Base-by-base conservation (phyloP, 805 yeast species). In the Spathaspora passalidarum region DNA sequence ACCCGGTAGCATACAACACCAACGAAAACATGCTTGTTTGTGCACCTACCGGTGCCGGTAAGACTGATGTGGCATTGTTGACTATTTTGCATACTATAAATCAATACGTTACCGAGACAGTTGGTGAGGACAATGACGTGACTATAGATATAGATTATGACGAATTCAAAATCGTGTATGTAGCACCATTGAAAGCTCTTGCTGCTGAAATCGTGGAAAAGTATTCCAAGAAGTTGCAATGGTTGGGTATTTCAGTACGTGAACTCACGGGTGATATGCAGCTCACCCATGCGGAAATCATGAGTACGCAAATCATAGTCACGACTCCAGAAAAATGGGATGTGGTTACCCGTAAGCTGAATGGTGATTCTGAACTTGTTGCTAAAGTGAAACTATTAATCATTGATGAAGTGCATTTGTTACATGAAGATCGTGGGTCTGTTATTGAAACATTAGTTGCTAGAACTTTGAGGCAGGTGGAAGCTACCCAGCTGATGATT, bases 271-370 rank as follows among this genome's bases (percentile, higher is more conserved):
- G 98, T 59, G 99, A 92, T 58, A 79, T 89, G 29, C 82, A 82
- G 45, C 66, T 92, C 49, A 84, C 91, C 3, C 84, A 80, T 55
- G 81, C 77, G 48, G 96, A 92, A 60, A 84, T 92, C 23, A 65
- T 78, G 5, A 82, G 79, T 38, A 86, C 96, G 0, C 96, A 92
- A 56, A 67, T 92, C 9, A 69, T 92, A 40, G 95, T 92, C 1
- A 88, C 97, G 0, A 92, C 99, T 0, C 98, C 98, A 0, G 99
- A 94, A 61, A 92, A 91, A 59, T 92, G 98, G 98, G 98, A 94
- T 68, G 97, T 94, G 2, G 97, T 94, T 1, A 92, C 99, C 0
- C 79, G 98, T 60, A 94, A 94, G 60, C 84, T 91, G 32, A 85
- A 78, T 54, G 97, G 97, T 43, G 97, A 91, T 56, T 81, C 80